Percentiles rank a stretch among this genome's conserved stretches.
Conservation (phyloP, 1,284 basidiomycete genomes). For the Rhodotorula mucilaginosa region DNA sequence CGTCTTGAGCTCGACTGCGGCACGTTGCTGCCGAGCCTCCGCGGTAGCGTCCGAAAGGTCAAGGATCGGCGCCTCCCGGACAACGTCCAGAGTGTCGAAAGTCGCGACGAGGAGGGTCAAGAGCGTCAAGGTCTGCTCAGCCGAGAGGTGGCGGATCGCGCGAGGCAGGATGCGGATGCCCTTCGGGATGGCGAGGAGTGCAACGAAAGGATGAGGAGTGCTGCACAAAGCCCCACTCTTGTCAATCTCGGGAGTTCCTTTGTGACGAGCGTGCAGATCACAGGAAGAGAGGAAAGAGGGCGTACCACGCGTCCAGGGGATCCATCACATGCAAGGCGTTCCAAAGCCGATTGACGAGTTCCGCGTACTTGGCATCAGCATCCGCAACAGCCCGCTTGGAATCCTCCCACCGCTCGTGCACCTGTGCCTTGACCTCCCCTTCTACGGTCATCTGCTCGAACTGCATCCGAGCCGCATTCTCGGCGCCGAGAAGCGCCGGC, state of each 20-base stretch:
- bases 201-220: conserved; percentile 94
- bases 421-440: conserved; percentile 26
- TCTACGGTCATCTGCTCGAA: conserved; percentile 57
- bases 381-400: conserved; percentile 28
- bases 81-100: conserved; percentile 89
- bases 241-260: conserved; percentile 10
- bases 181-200: conserved; percentile 81
- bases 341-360: conserved; percentile 72
- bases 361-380: conserved; percentile 62
- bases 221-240: conserved; percentile 51
- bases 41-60: conserved; percentile 34
- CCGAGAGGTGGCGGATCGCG: conserved; percentile 77
- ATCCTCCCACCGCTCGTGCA: conserved; percentile 19
- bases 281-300: conserved; percentile 38
- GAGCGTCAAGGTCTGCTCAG: conserved; percentile 77
- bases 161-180: conserved; percentile 91
- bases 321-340: conserved; percentile 78
- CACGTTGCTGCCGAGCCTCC: conserved; percentile 22
- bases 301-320: conserved; percentile 81
- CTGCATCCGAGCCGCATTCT: conserved; percentile 56
- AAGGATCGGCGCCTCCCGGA: conserved; percentile 64
- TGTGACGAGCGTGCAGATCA: not conserved
- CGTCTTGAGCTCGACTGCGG: conserved; percentile 71
- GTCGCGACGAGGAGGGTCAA: conserved; percentile 90
- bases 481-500: conserved; percentile 54